Evolutionary conservation across 768 basidiomycete species (phyloP).

Genomic region (Termitomyces sp.): DNA sequence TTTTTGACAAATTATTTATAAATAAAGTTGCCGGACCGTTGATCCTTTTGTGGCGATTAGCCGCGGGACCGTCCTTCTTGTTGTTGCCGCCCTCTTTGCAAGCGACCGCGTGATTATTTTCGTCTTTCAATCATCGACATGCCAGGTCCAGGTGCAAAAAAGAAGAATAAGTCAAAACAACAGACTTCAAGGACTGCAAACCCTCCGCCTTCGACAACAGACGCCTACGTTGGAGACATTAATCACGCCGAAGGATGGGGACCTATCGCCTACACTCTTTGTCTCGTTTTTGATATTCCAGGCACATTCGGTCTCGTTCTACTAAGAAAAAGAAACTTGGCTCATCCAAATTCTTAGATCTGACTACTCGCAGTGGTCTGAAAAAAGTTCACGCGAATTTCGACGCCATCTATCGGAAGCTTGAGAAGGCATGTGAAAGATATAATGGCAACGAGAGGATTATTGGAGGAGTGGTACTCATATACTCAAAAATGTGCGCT

Average conservation of each 20-base stretch:
- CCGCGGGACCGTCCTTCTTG: neutral
- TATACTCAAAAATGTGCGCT: constrained; percentile 61
- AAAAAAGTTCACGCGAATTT: constrained; percentile 63
- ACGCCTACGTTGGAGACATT: constrained; percentile 38
- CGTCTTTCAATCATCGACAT: constrained; percentile 12
- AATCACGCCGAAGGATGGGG: constrained; percentile 49
- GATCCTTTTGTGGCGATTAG: neutral
- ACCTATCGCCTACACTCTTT: constrained; percentile 41
- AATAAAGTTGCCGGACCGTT: constrained; percentile 20
- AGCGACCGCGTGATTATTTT: neutral
- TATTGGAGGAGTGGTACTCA: constrained; percentile 53
- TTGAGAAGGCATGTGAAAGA: constrained; percentile 46
- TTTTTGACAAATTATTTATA: too few relatives aligned
- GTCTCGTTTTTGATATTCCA: constrained; percentile 49
- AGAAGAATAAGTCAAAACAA: constrained; percentile 16
- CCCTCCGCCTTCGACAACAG: constrained; percentile 2
- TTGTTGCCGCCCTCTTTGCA: neutral
- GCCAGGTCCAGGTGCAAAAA: constrained; percentile 26
- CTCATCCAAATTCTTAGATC: constrained; percentile 32
- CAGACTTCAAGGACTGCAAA: neutral
- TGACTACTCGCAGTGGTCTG: constrained; percentile 52
- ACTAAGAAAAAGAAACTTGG: neutral
- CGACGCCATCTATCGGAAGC: constrained; percentile 42
- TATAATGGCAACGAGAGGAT: constrained; percentile 43
- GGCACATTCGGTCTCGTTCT: constrained; percentile 29